These are phyloP conservation scores for Penicillium diatomitis DNA, from an alignment of 495 filamentous ascomycete species.

Conservation along the genomic window DNA sequence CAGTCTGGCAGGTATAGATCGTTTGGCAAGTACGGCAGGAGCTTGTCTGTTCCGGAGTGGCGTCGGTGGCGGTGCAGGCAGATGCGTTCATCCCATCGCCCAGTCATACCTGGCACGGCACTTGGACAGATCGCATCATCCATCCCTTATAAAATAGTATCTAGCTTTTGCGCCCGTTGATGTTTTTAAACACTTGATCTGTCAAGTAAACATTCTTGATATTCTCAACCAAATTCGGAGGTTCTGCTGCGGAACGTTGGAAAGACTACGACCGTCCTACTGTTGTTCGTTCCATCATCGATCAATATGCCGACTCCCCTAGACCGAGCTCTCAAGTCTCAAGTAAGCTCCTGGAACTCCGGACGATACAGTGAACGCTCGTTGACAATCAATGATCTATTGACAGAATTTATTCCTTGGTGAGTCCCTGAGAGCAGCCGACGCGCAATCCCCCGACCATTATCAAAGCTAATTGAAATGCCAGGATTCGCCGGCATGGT, in stretches of 20 bases:
- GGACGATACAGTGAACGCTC: neutral
- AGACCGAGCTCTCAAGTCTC: constrained; percentile 70
- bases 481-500: constrained; percentile 69
- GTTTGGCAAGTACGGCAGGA: neutral
- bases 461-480: constrained; percentile 5
- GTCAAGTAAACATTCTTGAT: too few species aligned
- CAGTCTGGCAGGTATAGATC: neutral
- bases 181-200: too few species aligned
- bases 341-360: constrained; percentile 38
- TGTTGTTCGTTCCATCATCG: neutral
- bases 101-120: neutral
- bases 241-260: too few species aligned
- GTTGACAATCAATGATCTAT: constrained; percentile 2
- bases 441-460: neutral
- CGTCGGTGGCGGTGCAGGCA: constrained; percentile 10
- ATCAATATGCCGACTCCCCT: constrained; percentile 57
- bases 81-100: constrained; percentile 4
- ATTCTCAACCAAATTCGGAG: too few species aligned
- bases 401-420: constrained; percentile 48
- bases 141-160: neutral
- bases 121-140: constrained; percentile 5
- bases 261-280: too few species aligned
- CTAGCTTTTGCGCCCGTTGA: too few species aligned
- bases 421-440: constrained; percentile 16
- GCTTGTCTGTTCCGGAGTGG: constrained; percentile 3